phyloP scores from a whole-genome alignment of 2,329 filamentous ascomycete species.

The Aspergillus niger region DNA sequence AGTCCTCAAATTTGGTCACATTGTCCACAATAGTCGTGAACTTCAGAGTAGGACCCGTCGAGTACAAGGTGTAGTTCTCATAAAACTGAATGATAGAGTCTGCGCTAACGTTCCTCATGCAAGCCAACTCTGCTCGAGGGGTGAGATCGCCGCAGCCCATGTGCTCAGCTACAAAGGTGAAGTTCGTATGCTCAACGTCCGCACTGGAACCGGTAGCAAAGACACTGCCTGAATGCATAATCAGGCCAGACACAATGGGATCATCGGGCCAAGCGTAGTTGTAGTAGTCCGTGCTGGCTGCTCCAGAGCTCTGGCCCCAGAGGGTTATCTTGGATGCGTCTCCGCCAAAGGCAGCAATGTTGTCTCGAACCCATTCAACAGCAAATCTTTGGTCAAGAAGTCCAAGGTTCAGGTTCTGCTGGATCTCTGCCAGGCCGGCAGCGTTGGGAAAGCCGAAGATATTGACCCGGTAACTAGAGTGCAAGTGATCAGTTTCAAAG shows the following conservation, averaged over 20 bases:
- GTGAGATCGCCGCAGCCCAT: neutral
- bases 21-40: neutral
- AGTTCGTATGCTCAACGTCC: neutral
- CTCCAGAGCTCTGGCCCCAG: constrained; percentile 51
- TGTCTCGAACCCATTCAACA: constrained; percentile 55
- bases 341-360: constrained; percentile 56
- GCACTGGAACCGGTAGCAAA: neutral
- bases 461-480: neutral
- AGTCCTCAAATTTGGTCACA: neutral
- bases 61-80: neutral
- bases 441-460: neutral
- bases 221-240: constrained; percentile 21
- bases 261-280: constrained; percentile 36
- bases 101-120: neutral
- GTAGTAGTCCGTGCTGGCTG: constrained; percentile 33
- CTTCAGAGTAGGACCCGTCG: neutral
- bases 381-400: constrained; percentile 54
- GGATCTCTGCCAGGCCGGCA: neutral
- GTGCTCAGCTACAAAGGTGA: neutral
- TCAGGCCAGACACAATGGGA: constrained; percentile 41
- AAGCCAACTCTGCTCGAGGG: neutral
- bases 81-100: neutral
- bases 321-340: constrained; percentile 49
- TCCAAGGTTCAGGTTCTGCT: neutral
- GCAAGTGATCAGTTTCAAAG: neutral